phyloP scores from a whole-genome alignment of 352 stramenopile genomes.

The Pythium aristosporum region DNA sequence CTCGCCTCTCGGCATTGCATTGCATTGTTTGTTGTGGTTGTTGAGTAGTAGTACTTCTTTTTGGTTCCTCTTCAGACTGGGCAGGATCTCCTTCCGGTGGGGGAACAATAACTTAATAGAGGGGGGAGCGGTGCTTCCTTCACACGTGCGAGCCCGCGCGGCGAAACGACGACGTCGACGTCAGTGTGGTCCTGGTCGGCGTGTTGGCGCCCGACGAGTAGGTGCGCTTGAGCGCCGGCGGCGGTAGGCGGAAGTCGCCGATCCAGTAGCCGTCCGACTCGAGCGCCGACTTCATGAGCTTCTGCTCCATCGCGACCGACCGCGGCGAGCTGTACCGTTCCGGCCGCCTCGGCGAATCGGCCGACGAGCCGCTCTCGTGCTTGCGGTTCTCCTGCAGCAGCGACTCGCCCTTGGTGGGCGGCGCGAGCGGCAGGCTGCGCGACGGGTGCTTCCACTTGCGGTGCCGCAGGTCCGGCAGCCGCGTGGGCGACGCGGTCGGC shows the following conservation, averaged over 20 bases:
- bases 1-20: too few species aligned
- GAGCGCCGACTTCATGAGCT: constrained; percentile 55
- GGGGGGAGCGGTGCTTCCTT: not conserved
- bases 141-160: not conserved
- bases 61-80: too few species aligned
- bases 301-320: constrained; percentile 35
- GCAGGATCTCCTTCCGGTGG: too few species aligned
- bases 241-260: constrained; percentile 58
- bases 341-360: constrained; percentile 30
- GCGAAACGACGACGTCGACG: not conserved
- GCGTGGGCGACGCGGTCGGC: not conserved
- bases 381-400: constrained; percentile 13
- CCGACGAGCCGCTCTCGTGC: constrained; percentile 6
- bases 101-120: too few species aligned
- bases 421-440: constrained; percentile 15
- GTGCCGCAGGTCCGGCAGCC: constrained; percentile 21
- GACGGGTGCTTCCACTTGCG: constrained; percentile 22
- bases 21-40: too few species aligned
- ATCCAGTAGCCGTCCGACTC: constrained; percentile 79
- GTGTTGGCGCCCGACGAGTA: constrained; percentile 26
- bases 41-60: too few species aligned
- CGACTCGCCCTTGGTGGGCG: constrained; percentile 12
- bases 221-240: constrained; percentile 34
- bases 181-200: constrained; percentile 3
- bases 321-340: constrained; percentile 27